Evolutionary conservation across 768 basidiomycete species (phyloP).

Genomic region (Amanita rubescens): DNA sequence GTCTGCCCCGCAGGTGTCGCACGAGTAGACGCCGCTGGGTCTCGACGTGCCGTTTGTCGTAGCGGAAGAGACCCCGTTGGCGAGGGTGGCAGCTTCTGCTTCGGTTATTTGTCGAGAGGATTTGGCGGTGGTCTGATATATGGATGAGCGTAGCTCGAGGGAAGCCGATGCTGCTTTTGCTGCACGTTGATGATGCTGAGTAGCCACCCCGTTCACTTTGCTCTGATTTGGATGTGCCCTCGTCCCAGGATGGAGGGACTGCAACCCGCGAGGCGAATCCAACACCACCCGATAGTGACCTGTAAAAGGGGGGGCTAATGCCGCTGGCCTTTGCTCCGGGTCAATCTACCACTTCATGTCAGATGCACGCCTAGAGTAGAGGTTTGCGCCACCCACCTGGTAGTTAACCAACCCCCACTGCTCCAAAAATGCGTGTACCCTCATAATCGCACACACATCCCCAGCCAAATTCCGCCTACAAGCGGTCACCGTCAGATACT

Average conservation of each 20-base stretch:
- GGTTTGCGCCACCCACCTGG: conserved; percentile 52
- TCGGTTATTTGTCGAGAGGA: conserved; percentile 64
- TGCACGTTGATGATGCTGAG: background rate
- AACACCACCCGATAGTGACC: conserved; percentile 98
- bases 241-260: conserved; percentile 85
- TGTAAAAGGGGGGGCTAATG: conserved; percentile 94
- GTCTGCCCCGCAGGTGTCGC: conserved; percentile 94
- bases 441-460: conserved; percentile 98
- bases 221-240: conserved; percentile 31
- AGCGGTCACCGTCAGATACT: conserved; percentile 96
- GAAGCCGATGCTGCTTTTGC: conserved; percentile 46
- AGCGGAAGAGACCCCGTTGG: conserved; percentile 36
- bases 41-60: conserved; percentile 31
- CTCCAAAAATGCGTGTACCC: conserved; percentile 96
- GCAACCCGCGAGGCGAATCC: conserved; percentile 93
- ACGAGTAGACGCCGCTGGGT: conserved; percentile 55
- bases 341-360: conserved; percentile 63
- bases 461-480: conserved; percentile 94
- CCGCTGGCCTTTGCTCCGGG: conserved; percentile 90
- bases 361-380: background rate
- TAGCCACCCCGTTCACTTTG: conserved; percentile 13
- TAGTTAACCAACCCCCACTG: conserved; percentile 99
- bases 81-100: conserved; percentile 59
- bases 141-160: conserved; percentile 80
- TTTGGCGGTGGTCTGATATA: conserved; percentile 85